Conservation (phyloP, 768 basidiomycete species). For the Gloeophyllum trabeum region DNA sequence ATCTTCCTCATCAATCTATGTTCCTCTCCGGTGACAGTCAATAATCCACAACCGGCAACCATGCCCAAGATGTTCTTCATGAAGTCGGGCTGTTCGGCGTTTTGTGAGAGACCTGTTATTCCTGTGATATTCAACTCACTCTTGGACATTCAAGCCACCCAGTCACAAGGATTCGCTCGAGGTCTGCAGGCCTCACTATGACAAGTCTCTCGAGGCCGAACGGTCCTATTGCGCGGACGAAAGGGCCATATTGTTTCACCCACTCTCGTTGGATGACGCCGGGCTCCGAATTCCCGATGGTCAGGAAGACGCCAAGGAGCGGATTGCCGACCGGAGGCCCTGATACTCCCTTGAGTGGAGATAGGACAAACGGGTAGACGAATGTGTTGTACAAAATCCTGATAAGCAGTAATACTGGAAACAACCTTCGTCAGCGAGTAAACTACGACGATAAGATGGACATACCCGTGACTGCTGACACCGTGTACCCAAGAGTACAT, state of each 20-base stretch:
- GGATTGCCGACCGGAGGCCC: slow-evolving; percentile 23
- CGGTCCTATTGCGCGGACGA: slow-evolving; percentile 8
- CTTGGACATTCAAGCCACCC: slow-evolving; percentile 9
- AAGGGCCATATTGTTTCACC: slow-evolving; percentile 7
- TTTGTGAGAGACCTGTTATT: neutral
- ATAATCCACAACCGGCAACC: slow-evolving; percentile 26
- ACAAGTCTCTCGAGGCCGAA: slow-evolving; percentile 8
- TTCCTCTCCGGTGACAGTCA: slow-evolving; percentile 38
- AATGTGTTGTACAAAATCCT: no score
- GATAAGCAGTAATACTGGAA: no score
- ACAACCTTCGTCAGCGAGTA: no score
- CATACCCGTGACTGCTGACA: no score
- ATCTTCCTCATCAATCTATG: slow-evolving; percentile 38
- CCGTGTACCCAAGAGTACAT: no score
- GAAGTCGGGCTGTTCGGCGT: slow-evolving; percentile 6
- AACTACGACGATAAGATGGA: no score
- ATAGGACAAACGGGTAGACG: slow-evolving; percentile 23
- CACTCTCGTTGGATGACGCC: slow-evolving; percentile 17
- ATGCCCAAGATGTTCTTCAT: slow-evolving; percentile 8
- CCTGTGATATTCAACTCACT: slow-evolving; percentile 2
- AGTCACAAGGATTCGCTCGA: slow-evolving; percentile 7
- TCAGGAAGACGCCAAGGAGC: slow-evolving; percentile 26
- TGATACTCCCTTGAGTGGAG: slow-evolving; percentile 25
- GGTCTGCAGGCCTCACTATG: slow-evolving; percentile 6
- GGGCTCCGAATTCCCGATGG: slow-evolving; percentile 26